Evolutionary conservation across 306 rosid genomes (phyloP).

Genomic region (Quercus bicolor): DNA sequence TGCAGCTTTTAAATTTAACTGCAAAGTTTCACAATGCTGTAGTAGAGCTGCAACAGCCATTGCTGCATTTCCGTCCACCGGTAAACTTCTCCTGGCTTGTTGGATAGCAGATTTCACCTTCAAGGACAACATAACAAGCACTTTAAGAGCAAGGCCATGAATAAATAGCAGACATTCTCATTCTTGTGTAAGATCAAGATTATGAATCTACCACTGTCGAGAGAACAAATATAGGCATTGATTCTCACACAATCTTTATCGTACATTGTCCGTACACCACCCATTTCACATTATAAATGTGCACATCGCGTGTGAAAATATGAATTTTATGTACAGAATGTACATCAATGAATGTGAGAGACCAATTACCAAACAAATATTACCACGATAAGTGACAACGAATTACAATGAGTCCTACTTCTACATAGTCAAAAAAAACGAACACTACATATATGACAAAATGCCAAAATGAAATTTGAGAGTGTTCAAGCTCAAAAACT

Average conservation of each 20-base stretch:
- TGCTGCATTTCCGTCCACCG: slow-evolving; percentile 61
- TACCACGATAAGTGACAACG: not conserved
- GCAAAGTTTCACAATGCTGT: slow-evolving; percentile 63
- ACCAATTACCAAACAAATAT: too few species aligned
- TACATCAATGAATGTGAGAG: too few species aligned
- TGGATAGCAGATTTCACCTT: slow-evolving; percentile 80
- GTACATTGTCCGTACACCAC: too few species aligned
- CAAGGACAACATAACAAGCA: slow-evolving; percentile 34
- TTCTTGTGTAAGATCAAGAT: not conserved
- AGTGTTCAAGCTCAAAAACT: not conserved
- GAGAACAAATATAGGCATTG: not conserved
- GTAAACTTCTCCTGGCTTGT: slow-evolving; percentile 54
- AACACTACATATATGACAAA: not conserved
- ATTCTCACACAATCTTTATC: too few species aligned
- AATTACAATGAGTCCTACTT: not conserved
- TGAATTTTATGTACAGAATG: too few species aligned
- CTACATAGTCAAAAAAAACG: not conserved
- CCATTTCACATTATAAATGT: too few species aligned
- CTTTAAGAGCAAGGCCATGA: slow-evolving; percentile 21
- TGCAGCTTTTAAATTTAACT: slow-evolving; percentile 58
- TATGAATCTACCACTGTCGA: not conserved
- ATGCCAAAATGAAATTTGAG: not conserved
- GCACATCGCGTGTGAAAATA: too few species aligned
- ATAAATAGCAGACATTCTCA: not conserved
- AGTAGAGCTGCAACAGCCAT: slow-evolving; percentile 59